Base-by-base conservation (phyloP, 2,329 filamentous ascomycete genomes). In the Rugonectria rugulosa region DNA sequence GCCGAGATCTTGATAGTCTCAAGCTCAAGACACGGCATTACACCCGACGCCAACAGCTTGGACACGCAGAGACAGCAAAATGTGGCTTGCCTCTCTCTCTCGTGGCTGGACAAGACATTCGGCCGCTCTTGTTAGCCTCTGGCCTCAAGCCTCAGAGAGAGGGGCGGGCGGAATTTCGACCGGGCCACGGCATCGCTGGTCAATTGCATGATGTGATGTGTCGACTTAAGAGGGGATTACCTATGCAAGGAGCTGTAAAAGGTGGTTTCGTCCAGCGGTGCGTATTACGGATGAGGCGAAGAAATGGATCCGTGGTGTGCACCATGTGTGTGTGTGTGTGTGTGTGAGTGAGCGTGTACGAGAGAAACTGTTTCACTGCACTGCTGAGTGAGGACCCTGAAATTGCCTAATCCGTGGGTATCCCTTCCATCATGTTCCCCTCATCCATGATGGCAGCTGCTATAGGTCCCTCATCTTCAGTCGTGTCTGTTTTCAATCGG, bases 241-340 rank as follows among this genome's bases (percentile, higher is more conserved):
- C 53, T 21, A 61, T 59, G 55, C 53, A 58, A 43, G 53, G 56
- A 57, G 42, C 48, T 49, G 36, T 21, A 44, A 44, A 40, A 43
- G 46, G 57, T 51, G 58, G 56, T 47, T n/a, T n/a, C n/a, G n/a
- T n/a, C n/a, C n/a, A n/a, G n/a, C n/a, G n/a, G n/a, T n/a, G n/a
- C n/a, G n/a, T n/a, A n/a, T n/a, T n/a, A n/a, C n/a, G n/a, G n/a
- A n/a, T n/a, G n/a, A n/a, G n/a, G n/a, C n/a, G n/a, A n/a, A n/a
- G n/a, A n/a, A n/a, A n/a, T n/a, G n/a, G n/a, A n/a, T n/a, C n/a
- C n/a, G n/a, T n/a, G n/a, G n/a, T n/a, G n/a, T n/a, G n/a, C n/a
- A n/a, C n/a, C n/a, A n/a, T n/a, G n/a, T n/a, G n/a, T n/a, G n/a
- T n/a, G n/a, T n/a, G n/a, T n/a, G n/a, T n/a, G n/a, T 54, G 44